Conservation (phyloP, 2,329 filamentous ascomycete species). For the Paracoccidioides lutzii region DNA sequence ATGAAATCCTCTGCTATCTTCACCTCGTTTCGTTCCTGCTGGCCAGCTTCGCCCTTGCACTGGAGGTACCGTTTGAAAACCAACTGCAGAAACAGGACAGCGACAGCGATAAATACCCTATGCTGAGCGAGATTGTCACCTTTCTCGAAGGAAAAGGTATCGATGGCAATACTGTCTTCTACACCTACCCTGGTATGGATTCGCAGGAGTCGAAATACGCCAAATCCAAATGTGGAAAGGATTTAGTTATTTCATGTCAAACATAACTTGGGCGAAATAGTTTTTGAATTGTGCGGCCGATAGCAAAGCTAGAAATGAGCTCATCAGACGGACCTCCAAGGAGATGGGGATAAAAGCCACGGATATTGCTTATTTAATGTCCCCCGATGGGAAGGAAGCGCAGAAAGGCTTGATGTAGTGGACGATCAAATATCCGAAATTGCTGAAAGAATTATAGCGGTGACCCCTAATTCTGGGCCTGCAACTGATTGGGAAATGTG, state of each 20-base stretch:
- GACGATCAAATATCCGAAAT: background rate
- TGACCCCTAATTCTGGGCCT: background rate
- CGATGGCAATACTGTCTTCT: background rate
- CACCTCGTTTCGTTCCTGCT: background rate
- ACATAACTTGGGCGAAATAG: background rate
- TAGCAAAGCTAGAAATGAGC: background rate
- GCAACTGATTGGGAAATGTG: background rate
- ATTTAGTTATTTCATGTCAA: background rate
- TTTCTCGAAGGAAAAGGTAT: background rate
- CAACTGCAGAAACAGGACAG: background rate
- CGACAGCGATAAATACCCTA: background rate
- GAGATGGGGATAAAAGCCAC: background rate
- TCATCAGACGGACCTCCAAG: background rate
- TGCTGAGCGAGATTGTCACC: background rate
- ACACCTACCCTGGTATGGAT: background rate
- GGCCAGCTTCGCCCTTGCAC: background rate
- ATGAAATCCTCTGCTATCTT: background rate
- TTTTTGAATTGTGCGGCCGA: background rate
- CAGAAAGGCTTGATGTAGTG: background rate
- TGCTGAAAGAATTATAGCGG: background rate
- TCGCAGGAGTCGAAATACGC: background rate
- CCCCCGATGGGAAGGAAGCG: background rate
- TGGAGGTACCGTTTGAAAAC: background rate
- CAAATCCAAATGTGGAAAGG: background rate
- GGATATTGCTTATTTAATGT: background rate